phyloP scores from a whole-genome alignment of 495 filamentous ascomycete species.

The Xylaria intraflava region DNA sequence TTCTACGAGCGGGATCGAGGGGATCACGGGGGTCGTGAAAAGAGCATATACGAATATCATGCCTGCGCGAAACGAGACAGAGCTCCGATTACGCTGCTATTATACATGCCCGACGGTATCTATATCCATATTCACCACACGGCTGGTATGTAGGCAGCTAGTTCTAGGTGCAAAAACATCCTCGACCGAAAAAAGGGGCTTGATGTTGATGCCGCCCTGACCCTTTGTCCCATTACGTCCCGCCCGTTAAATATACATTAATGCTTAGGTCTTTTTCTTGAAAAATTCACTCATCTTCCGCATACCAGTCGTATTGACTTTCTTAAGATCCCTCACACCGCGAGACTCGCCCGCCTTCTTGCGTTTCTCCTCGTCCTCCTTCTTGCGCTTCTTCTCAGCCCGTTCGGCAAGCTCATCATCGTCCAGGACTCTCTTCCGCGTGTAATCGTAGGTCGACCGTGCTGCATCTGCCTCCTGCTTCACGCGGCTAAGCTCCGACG shows the following conservation, averaged over 20 bases:
- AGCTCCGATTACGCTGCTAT: neutral
- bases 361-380: conserved; percentile 54
- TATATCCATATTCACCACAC: neutral
- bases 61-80: neutral
- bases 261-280: conserved; percentile 50
- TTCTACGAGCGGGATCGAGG: conserved; percentile 25
- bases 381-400: conserved; percentile 69
- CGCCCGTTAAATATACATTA: neutral
- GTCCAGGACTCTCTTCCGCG: conserved; percentile 58
- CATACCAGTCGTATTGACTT: conserved; percentile 88
- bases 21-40: conserved; percentile 20
- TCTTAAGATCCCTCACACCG: conserved; percentile 71
- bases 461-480: conserved; percentile 62
- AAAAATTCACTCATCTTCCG: conserved; percentile 97
- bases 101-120: neutral
- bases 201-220: conserved; percentile 6
- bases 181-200: neutral
- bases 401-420: conserved; percentile 73
- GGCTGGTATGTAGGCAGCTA: neutral
- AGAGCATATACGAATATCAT: neutral
- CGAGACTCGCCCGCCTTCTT: conserved; percentile 64
- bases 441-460: conserved; percentile 63
- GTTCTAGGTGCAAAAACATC: conserved; percentile 7
- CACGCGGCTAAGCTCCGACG: conserved; percentile 56
- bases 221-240: neutral